Evolutionary conservation across 441 rosid genomes (phyloP), one percentile per base, ranked within the genome.

Genomic region (Brassica hybrid): DNA sequence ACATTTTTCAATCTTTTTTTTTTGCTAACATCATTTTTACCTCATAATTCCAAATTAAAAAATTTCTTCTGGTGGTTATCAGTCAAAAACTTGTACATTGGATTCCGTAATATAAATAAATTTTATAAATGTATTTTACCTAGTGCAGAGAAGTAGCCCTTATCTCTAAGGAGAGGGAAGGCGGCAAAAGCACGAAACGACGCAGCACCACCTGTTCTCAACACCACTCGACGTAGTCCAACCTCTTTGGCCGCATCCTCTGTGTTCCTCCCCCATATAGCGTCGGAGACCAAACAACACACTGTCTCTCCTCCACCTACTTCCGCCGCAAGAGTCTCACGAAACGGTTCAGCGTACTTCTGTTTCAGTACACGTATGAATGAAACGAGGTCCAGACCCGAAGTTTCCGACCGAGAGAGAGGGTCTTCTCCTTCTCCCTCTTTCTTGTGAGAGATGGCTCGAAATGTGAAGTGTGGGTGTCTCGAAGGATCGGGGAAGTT

Each of bases 241-340:
- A 83, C 69, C 19, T 52, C 72, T 10, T 82, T 69, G 17, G 86
- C 77, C 65, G 86, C 84, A 18, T 80, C 80, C 30, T 77, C 73
- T 56, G 76, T 83, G 10, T 83, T 48, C 69, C 57, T 83, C 70
- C 76, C 62, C 84, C 84, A 86, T 2, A 70, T 6, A 19, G 79
- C 83, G 74, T 88, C 89, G 4, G 86, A 74, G 38, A 88, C 69
- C 41, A 88, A 63, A 76, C 89, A 88, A 30, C 76, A 67, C 38
- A 79, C 27, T 2, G 52, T 76, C 45, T 77, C 88, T 59, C 65
- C 79, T 32, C 11, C 58, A 0, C n/a, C 7, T 36, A 64, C 82
- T 78, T 63, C 30, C 67, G 61, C 83, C 65, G 71, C 71, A 5
- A 65, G 85, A 69, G 80, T 77, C 78, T 74, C 65, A 32, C 65